Evolutionary conservation across 352 stramenopile genomes (phyloP).

Genomic region (Globisporangium megalacanthum): DNA sequence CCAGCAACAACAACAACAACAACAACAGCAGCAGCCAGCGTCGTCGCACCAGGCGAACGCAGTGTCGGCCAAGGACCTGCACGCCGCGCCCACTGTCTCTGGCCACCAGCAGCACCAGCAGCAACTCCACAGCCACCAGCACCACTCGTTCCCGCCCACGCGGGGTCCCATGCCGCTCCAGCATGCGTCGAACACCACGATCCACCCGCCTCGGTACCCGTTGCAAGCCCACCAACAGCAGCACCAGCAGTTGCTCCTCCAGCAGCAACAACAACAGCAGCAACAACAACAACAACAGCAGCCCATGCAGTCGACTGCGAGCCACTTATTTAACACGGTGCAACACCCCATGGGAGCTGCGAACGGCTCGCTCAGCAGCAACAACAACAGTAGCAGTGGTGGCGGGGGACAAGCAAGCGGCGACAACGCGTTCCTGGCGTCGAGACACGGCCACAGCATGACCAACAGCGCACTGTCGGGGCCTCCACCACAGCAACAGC

Average conservation of each 20-base stretch:
- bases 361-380: neutral
- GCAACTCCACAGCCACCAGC: neutral
- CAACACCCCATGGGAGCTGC: neutral
- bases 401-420: neutral
- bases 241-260: constrained; percentile 1
- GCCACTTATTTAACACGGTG: constrained; percentile 14
- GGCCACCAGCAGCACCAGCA: constrained; percentile 5
- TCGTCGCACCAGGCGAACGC: constrained; percentile 2
- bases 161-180: constrained; percentile 13
- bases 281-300: constrained; percentile 5
- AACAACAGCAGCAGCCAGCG: constrained; percentile 9
- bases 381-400: neutral
- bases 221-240: constrained; percentile 9
- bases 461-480: neutral
- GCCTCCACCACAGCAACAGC: neutral
- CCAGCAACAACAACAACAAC: constrained; percentile 7
- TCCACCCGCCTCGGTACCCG: constrained; percentile 7
- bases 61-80: constrained; percentile 2
- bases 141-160: constrained; percentile 13
- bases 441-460: neutral
- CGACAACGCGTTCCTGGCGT: neutral
- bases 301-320: constrained; percentile 8
- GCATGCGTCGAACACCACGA: neutral
- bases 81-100: neutral
- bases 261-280: constrained; percentile 4